Evolutionary conservation across 208 protist species (phyloP).

Genomic region (Wallacemonas sp.): DNA sequence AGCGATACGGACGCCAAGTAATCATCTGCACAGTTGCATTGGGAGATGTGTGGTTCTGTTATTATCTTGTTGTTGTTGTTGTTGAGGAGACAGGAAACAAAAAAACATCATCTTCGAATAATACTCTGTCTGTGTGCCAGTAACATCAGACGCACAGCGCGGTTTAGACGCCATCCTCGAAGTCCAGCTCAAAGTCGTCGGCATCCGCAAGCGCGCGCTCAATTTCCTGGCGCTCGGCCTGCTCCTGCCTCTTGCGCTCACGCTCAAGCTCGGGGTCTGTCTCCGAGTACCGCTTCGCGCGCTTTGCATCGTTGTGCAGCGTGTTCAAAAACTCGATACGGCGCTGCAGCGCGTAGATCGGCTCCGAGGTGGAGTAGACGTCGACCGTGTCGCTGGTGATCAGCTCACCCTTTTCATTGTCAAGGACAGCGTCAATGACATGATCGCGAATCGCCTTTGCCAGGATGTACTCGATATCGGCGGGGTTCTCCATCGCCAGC

Average conservation of each 20-base stretch:
- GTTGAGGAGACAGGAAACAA: no score
- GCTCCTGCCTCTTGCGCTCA: slow-evolving; percentile 69
- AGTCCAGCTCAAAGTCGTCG: slow-evolving; percentile 73
- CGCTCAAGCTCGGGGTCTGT: slow-evolving; percentile 80
- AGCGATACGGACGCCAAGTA: no score
- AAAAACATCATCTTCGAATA: no score
- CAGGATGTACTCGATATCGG: slow-evolving; percentile 98
- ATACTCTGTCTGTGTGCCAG: no score
- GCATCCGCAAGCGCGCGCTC: slow-evolving; percentile 78
- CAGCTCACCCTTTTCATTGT: slow-evolving; percentile 93
- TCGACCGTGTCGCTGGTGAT: slow-evolving; percentile 94
- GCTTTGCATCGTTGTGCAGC: slow-evolving; percentile 96
- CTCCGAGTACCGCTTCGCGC: slow-evolving; percentile 87
- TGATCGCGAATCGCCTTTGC: slow-evolving; percentile 97
- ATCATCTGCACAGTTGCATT: no score
- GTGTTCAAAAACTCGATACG: slow-evolving; percentile 96
- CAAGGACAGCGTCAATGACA: slow-evolving; percentile 96
- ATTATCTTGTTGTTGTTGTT: no score
- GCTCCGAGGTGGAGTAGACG: slow-evolving; percentile 97
- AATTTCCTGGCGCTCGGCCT: slow-evolving; percentile 58
- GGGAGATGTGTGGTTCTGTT: no score
- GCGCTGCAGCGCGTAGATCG: slow-evolving; percentile 92
- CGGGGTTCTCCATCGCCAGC: slow-evolving; percentile 94
- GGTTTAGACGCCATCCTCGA: slow-evolving; percentile 82
- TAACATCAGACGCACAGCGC: no score